These are phyloP conservation scores for Monosporascus sp. DNA, from an alignment of 2,329 filamentous ascomycete genomes.

Conservation along the genomic window DNA sequence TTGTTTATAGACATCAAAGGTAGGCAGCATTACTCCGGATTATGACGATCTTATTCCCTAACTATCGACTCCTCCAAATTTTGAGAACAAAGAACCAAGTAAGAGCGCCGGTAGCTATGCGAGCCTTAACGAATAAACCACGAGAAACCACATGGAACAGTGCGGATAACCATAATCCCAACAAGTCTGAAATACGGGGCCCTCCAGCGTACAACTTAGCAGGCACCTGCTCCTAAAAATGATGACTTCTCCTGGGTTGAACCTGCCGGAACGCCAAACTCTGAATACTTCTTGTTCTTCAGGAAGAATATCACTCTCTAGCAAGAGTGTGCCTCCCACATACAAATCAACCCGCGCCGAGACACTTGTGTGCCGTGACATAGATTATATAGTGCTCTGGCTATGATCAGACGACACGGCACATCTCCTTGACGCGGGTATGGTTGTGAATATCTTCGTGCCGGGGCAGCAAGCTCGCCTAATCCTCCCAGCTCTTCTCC, in stretches of 20 bases:
- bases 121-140: not conserved
- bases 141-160: not conserved
- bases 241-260: not conserved
- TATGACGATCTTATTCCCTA: not conserved
- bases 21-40: no score
- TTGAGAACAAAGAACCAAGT: not conserved
- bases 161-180: not conserved
- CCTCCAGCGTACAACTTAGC: not conserved
- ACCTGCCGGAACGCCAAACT: not conserved
- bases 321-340: not conserved
- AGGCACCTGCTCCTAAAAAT: not conserved
- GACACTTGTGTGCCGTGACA: not conserved
- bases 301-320: not conserved
- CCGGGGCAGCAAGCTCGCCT: conserved; percentile 1
- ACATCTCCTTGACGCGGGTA: not conserved
- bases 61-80: not conserved
- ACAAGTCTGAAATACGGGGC: not conserved
- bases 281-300: not conserved
- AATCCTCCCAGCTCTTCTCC: conserved; percentile 99
- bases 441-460: not conserved
- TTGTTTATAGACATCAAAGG: no score
- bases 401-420: not conserved
- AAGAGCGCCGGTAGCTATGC: not conserved
- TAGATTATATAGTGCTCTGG: not conserved
- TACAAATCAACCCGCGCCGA: no score